phyloP scores from a whole-genome alignment of 805 yeast genomes.

The Kodamaea laetipori region DNA sequence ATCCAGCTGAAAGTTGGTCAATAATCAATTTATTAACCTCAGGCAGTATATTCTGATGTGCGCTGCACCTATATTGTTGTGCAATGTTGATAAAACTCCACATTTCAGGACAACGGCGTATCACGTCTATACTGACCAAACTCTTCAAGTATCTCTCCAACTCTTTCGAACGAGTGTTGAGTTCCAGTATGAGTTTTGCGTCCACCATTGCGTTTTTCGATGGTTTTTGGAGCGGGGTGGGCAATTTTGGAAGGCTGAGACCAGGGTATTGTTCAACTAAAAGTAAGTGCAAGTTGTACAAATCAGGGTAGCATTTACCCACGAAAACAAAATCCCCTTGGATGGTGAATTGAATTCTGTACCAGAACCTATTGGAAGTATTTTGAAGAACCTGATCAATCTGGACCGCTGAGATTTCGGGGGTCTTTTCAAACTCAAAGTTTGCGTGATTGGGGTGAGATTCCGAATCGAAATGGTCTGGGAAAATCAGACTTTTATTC shows the following conservation, averaged over 20 bases:
- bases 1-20: constrained; percentile 20
- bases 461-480: too few relatives aligned
- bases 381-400: constrained; percentile 33
- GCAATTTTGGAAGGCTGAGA: constrained; percentile 30
- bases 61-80: constrained; percentile 6
- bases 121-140: constrained; percentile 1
- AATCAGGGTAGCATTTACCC: constrained; percentile 39
- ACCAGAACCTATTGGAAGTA: constrained; percentile 31
- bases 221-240: constrained; percentile 27
- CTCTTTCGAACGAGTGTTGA: constrained; percentile 24
- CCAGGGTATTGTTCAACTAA: constrained; percentile 14
- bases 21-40: constrained; percentile 10
- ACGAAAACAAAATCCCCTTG: constrained; percentile 24
- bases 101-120: background rate
- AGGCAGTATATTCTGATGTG: background rate
- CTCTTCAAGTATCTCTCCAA: constrained; percentile 25
- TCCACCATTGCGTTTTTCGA: constrained; percentile 16
- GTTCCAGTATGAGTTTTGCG: constrained; percentile 7
- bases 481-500: too few relatives aligned
- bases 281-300: constrained; percentile 33
- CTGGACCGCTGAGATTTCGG: constrained; percentile 11
- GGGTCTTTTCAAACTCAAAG: constrained; percentile 1
- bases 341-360: constrained; percentile 29
- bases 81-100: constrained; percentile 13
- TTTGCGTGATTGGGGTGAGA: too few relatives aligned